Evolutionary conservation across 2,329 filamentous ascomycete species (phyloP).

Genomic region (Talaromyces sp.): DNA sequence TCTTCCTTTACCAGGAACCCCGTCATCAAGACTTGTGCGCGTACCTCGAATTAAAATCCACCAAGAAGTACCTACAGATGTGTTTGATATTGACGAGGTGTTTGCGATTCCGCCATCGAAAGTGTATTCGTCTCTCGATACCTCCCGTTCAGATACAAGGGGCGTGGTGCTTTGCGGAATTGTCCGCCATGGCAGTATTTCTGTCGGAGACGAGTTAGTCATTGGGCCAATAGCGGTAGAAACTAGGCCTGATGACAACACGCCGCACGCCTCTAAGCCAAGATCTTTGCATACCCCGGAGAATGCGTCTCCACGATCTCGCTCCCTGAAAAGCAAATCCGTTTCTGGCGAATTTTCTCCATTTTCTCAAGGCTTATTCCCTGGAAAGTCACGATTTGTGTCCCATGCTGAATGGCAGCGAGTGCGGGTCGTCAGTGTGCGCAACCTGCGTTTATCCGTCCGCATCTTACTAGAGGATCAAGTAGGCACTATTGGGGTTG

Average conservation of each 20-base stretch:
- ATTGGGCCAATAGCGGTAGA: slow-evolving; percentile 68
- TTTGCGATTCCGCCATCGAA: slow-evolving; percentile 71
- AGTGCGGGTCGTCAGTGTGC: slow-evolving; percentile 78
- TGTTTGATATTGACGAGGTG: slow-evolving; percentile 90
- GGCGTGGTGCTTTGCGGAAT: slow-evolving; percentile 81
- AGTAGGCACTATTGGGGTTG: slow-evolving; percentile 82
- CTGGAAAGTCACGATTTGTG: slow-evolving; percentile 49
- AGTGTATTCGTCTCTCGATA: slow-evolving; percentile 44
- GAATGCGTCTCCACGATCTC: slow-evolving; percentile 23
- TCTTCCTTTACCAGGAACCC: slow-evolving; percentile 63
- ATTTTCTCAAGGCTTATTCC: slow-evolving; percentile 26
- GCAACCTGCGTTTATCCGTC: slow-evolving; percentile 82
- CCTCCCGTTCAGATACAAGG: slow-evolving; percentile 45
- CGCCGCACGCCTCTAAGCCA: slow-evolving; percentile 16
- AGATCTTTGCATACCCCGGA: slow-evolving; percentile 19
- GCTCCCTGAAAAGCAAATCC: slow-evolving; percentile 30
- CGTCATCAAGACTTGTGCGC: slow-evolving; percentile 24
- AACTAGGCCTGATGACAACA: slow-evolving; percentile 52
- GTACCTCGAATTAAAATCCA: slow-evolving; percentile 19
- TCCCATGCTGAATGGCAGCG: slow-evolving; percentile 71
- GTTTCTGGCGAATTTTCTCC: slow-evolving; percentile 35
- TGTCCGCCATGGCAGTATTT: slow-evolving; percentile 72
- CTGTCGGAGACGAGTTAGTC: slow-evolving; percentile 72
- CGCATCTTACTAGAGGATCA: slow-evolving; percentile 72
- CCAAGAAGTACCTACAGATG: slow-evolving; percentile 54